Evolutionary conservation across 192 early-diverging fungal genomes (phyloP).

Genomic region (Backusella parvicylindrica): DNA sequence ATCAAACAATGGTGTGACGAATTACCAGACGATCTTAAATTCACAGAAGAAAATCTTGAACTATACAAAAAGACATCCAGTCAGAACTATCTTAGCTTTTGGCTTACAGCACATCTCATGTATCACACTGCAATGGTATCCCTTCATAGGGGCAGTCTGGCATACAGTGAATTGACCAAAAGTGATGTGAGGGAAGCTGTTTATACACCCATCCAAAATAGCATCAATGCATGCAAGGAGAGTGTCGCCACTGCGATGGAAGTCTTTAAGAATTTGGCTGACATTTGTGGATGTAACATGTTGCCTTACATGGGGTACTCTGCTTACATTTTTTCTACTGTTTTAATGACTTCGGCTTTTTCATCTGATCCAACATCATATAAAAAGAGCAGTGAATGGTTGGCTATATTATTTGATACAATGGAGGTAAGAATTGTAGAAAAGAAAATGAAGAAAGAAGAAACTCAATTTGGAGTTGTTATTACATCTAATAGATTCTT

Average conservation of each 20-base stretch:
- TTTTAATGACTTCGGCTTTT: slow-evolving; percentile 26
- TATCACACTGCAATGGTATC: slow-evolving; percentile 20
- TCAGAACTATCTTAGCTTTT: slow-evolving; percentile 20
- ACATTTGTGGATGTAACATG: slow-evolving; percentile 21
- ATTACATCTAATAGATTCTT: neutral
- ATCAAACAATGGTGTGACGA: slow-evolving; percentile 12
- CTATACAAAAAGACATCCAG: slow-evolving; percentile 16
- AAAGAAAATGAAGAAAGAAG: neutral
- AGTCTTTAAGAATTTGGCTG: slow-evolving; percentile 17
- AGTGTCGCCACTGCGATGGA: slow-evolving; percentile 16
- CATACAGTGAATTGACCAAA: slow-evolving; percentile 14
- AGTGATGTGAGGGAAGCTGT: neutral
- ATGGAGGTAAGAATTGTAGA: slow-evolving; percentile 8
- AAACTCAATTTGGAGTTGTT: no score
- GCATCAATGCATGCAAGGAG: slow-evolving; percentile 20
- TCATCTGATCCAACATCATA: slow-evolving; percentile 13
- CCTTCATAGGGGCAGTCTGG: slow-evolving; percentile 28
- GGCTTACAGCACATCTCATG: slow-evolving; percentile 21
- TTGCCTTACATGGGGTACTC: slow-evolving; percentile 30
- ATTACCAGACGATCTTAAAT: slow-evolving; percentile 11
- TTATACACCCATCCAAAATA: slow-evolving; percentile 1
- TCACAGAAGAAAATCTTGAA: neutral
- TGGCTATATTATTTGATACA: slow-evolving; percentile 10
- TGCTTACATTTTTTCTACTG: slow-evolving; percentile 28
- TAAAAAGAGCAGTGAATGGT: slow-evolving; percentile 16